These are phyloP conservation scores for Coccomyxa subellipsoidea DNA, from an alignment of 163 green algal species.

Conservation along the genomic window DNA sequence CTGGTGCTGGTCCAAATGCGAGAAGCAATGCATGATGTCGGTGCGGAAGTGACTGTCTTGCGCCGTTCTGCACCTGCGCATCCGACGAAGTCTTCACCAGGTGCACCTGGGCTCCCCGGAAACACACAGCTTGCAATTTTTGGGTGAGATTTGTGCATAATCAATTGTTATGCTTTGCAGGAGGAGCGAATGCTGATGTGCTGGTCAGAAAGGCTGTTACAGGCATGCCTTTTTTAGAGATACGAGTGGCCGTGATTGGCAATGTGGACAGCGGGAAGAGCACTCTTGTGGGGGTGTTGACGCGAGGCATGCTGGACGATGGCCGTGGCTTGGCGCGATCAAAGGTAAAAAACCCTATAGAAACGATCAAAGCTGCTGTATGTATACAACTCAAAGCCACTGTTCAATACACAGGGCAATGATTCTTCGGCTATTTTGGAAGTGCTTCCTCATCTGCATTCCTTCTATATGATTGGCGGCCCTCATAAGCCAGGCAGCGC, in stretches of 20 bases:
- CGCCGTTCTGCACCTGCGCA: background rate
- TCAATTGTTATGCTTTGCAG: too few relatives aligned
- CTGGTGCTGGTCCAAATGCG: too few relatives aligned
- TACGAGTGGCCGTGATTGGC: slow-evolving; percentile 84
- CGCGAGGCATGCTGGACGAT: slow-evolving; percentile 82
- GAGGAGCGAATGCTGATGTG: slow-evolving; percentile 51
- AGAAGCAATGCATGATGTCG: background rate
- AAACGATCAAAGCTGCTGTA: too few relatives aligned
- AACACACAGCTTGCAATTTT: background rate
- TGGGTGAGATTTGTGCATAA: background rate
- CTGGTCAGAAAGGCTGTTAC: slow-evolving; percentile 45
- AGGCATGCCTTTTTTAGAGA: slow-evolving; percentile 43
- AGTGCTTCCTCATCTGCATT: background rate
- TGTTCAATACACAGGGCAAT: too few relatives aligned
- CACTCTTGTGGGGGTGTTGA: slow-evolving; percentile 90
- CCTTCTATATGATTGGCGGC: too few relatives aligned
- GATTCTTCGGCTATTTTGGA: too few relatives aligned
- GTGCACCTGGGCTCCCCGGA: background rate
- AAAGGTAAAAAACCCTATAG: slow-evolving; percentile 40
- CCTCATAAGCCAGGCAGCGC: too few relatives aligned
- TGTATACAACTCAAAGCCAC: too few relatives aligned
- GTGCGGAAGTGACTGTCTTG: background rate
- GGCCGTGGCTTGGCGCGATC: slow-evolving; percentile 75
- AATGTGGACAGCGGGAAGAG: slow-evolving; percentile 93
- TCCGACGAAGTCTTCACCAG: background rate